Evolutionary conservation across 2,329 filamentous ascomycete species (phyloP), one percentile per base, ranked within the genome.

Genomic region (Talaromyces sp.): DNA sequence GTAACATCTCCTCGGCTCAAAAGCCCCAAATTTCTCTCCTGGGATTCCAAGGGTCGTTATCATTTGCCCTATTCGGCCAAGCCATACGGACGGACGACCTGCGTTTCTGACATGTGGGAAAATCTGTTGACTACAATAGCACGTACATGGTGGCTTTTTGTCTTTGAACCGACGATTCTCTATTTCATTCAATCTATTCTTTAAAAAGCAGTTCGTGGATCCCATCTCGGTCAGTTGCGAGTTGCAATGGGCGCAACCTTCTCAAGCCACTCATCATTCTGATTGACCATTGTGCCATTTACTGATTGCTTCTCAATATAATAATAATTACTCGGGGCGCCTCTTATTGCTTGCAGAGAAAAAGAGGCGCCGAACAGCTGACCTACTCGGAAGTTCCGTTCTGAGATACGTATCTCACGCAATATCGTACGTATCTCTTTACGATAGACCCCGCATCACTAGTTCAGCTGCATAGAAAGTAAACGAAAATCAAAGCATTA

Each of bases 281-380:
- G 31, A 37, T 35, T 56, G 52, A 37, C 10, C 14, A 54, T 54
- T 19, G n/a, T 35, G 33, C 10, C 11, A 56, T 56, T 16, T 3
- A 11, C 16, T 37, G 33, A 31, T 56, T 9, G 19, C n/a, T 39
- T 7, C 37, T 24, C 31, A 56, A 37, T 56, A 56, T 56, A 45
- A 24, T 7, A 45, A 45, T 16, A 9, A 48, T 50, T 9, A 33
- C 27, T 33, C 14, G 27, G 48, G 27, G 33, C 24, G 48, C 24
- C 48, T 43, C 39, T 59, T 11, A 59, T 19, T 59, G 2, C 13
- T 37, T 39, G 6, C 24, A 37, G n/a, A 9, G 27, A 39, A 27
- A 39, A 56, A 56, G 56, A 45, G 56, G 56, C 56, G 56, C 56
- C 22, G 39, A 45, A 43, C 37, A 59, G 56, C 56, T 59, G 39